A percentile compares a stretch with the other conserved stretches of the same genome.
phyloP scores from a whole-genome alignment of 371 early-diverging fungal genomes.

The Mucor saturninus region DNA sequence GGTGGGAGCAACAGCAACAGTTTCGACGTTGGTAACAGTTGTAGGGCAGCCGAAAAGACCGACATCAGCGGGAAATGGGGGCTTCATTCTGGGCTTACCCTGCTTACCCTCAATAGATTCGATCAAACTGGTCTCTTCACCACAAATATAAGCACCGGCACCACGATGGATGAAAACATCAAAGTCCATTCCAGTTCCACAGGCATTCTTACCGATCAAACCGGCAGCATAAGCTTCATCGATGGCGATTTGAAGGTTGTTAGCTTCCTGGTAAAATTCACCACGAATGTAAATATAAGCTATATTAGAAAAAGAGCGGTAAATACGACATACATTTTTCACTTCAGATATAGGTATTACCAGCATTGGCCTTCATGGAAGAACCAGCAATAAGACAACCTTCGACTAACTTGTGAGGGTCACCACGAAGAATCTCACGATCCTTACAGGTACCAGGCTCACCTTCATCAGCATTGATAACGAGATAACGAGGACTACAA shows the following conservation, averaged over 20 bases:
- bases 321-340: not conserved
- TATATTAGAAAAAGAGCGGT: constrained; percentile 12
- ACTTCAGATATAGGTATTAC: constrained; percentile 32
- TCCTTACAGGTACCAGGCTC: constrained; percentile 99
- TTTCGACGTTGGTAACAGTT: constrained; percentile 98
- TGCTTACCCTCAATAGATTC: constrained; percentile 98
- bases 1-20: constrained; percentile 96
- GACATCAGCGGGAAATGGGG: constrained; percentile 98
- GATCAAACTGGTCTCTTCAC: constrained; percentile 97
- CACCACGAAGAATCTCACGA: constrained; percentile 97
- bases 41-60: constrained; percentile 98
- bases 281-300: constrained; percentile 98
- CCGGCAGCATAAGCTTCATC: constrained; percentile 94
- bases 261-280: constrained; percentile 97
- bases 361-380: constrained; percentile 96
- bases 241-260: constrained; percentile 93
- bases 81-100: constrained; percentile 98
- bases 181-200: constrained; percentile 95
- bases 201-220: constrained; percentile 97
- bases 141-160: constrained; percentile 98
- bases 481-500: constrained; percentile 88
- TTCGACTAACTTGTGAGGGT: constrained; percentile 97
- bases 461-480: constrained; percentile 98
- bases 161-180: constrained; percentile 97
- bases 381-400: constrained; percentile 96